These are phyloP conservation scores for Amanita pseudoporphyria DNA, from an alignment of 768 basidiomycete species.

Conservation along the genomic window DNA sequence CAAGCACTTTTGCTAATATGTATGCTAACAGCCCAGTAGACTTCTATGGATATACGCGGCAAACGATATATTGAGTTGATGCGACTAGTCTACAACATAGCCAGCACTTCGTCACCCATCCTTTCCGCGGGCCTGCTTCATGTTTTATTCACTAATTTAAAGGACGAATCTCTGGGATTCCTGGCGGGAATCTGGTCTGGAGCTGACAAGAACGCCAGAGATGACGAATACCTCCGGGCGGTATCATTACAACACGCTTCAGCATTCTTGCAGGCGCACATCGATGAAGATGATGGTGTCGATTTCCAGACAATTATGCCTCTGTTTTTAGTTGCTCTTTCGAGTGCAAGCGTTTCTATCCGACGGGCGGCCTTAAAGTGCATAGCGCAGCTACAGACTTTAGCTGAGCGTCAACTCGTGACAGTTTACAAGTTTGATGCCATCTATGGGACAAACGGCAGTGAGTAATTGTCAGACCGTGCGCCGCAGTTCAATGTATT, in stretches of 20 bases:
- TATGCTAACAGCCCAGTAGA: conserved; percentile 6
- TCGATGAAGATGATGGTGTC: conserved; percentile 35
- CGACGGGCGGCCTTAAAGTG: conserved; percentile 48
- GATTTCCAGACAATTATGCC: conserved; percentile 82
- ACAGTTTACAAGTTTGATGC: conserved; percentile 65
- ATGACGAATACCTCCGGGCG: conserved; percentile 26
- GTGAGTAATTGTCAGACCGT: conserved; percentile 26
- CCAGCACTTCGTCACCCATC: conserved; percentile 41
- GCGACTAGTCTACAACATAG: conserved; percentile 55
- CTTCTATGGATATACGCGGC: conserved; percentile 15
- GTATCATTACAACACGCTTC: conserved; percentile 66
- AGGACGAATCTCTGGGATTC: conserved; percentile 68
- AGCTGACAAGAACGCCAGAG: conserved; percentile 15
- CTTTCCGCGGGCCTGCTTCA: conserved; percentile 52
- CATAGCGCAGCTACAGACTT: conserved; percentile 34
- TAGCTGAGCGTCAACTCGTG: conserved; percentile 33
- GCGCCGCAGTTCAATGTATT: conserved; percentile 4
- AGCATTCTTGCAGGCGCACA: conserved; percentile 75
- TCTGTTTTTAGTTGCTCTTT: conserved; percentile 52
- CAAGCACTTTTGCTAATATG: neutral
- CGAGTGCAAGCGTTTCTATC: conserved; percentile 30
- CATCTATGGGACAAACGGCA: conserved; percentile 54
- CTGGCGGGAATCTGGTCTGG: conserved; percentile 62
- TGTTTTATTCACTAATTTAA: conserved; percentile 56
- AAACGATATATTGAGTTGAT: conserved; percentile 49